Percentiles rank a stretch among this genome's conserved stretches.
Conservation (phyloP, 2,329 filamentous ascomycete genomes). For the Fusarium foetens region DNA sequence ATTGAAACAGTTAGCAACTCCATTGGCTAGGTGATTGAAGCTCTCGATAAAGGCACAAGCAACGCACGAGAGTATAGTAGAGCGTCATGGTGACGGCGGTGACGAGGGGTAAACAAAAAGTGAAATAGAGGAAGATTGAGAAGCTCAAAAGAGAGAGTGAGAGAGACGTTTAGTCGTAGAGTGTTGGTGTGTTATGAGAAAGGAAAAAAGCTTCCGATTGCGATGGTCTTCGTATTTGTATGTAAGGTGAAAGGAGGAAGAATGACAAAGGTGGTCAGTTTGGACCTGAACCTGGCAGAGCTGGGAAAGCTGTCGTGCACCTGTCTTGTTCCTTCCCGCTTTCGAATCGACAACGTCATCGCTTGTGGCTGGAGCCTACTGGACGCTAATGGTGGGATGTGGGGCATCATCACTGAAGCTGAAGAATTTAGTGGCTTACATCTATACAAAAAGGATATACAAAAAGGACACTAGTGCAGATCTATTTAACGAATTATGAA, state of each 20-base stretch:
- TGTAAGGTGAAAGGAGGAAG: constrained; percentile 8
- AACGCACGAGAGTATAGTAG: constrained; percentile 65
- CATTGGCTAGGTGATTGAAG: not conserved
- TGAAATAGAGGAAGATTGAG: constrained; percentile 4
- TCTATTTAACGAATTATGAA: constrained; percentile 7
- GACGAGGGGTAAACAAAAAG: constrained; percentile 38
- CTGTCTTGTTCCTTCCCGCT: constrained; percentile 33
- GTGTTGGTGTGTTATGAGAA: not conserved
- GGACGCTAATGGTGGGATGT: constrained; percentile 25
- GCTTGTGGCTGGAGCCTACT: constrained; percentile 45
- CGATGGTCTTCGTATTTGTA: constrained; percentile 33
- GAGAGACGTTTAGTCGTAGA: not conserved
- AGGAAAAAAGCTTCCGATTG: constrained; percentile 3
- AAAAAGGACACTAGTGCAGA: constrained; percentile 9
- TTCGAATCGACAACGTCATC: constrained; percentile 51
- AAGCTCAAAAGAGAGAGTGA: constrained; percentile 12
- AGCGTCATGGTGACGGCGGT: constrained; percentile 62
- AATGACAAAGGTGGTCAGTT: constrained; percentile 48
- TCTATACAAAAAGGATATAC: not conserved
- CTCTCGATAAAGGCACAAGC: not conserved
- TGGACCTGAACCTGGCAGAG: constrained; percentile 33
- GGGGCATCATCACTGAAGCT: constrained; percentile 1
- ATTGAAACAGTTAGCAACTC: constrained; percentile 39
- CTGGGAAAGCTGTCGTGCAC: constrained; percentile 39
- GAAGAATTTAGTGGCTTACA: constrained; percentile 25